Percentiles rank a stretch among this genome's conserved stretches.
Evolutionary conservation across 345 rosid species (phyloP).

Genomic region (Murraya paniculata): DNA sequence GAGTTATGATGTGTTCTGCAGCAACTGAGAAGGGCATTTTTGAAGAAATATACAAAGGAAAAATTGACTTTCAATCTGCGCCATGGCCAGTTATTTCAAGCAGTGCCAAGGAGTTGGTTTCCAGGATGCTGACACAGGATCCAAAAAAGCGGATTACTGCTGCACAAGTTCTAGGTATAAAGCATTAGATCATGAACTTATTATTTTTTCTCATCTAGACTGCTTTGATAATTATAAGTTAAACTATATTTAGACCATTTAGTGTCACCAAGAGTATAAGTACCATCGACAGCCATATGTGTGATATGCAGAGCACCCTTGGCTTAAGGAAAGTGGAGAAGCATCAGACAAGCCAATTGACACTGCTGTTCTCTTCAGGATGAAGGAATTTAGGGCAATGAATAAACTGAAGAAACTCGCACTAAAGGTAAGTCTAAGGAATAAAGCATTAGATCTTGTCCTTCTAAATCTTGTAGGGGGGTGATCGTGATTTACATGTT

Average conservation of each 20-base stretch:
- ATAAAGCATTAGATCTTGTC: background rate
- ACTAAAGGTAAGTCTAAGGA: constrained; percentile 47
- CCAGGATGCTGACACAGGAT: constrained; percentile 70
- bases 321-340: constrained; percentile 67
- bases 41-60: constrained; percentile 67
- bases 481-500: too few species aligned
- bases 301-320: constrained; percentile 53
- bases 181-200: background rate
- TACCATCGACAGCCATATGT: background rate
- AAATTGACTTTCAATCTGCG: constrained; percentile 58
- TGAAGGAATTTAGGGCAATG: constrained; percentile 95
- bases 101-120: constrained; percentile 79
- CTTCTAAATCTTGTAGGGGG: background rate
- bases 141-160: constrained; percentile 66
- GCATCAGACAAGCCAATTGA: constrained; percentile 91
- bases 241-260: too few species aligned
- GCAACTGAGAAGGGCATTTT: constrained; percentile 79
- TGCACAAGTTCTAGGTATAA: constrained; percentile 66
- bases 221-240: background rate
- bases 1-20: constrained; percentile 26
- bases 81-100: constrained; percentile 84
- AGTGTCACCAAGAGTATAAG: background rate
- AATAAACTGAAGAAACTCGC: constrained; percentile 94
- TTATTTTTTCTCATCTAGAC: background rate
- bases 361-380: constrained; percentile 82